Base-by-base conservation (phyloP, 208 protist genomes). In the Phytomonas francai region DNA sequence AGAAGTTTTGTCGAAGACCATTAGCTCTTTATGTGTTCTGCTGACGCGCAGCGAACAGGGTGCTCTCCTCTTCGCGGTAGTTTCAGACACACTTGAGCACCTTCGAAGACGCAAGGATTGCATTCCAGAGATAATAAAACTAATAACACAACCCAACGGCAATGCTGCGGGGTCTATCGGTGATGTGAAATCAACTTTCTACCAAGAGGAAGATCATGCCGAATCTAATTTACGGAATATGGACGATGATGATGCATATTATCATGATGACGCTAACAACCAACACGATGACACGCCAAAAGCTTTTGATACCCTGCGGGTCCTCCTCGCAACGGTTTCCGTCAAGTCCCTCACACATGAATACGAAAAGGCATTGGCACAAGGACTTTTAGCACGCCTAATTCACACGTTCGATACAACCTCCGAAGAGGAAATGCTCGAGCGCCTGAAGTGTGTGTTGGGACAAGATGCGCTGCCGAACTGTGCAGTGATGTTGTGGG, bases 401-500 rank as follows among this genome's bases (percentile, higher is more conserved):
- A 78, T 93, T 75, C 79, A 89, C 81, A 69, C 87, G 66, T 95
- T 93, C 66, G 84, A 93, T 75, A 92, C 85, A 22, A 87, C 81
- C 0, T 66, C 74, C 4, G 87, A 93, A 68, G 87, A 93, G 65
- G 90, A 95, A 71, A 86, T 92, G 30, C 75, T 93, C 33, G 90
- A 95, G 71, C 85, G 90, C 32, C 73, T 95, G n/a, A 88, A 88
- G 70, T 91, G 87, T 66, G 83, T 81, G 14, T 86, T 95, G 36
- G 90, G 90, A 60, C 87, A 91, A 73, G 80, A 87, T 58, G 74
- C 78, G 29, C 68, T 95, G 22, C 70, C 79, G 56, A 73, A 77
- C 19, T 95, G 90, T 60, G 76, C 80, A 6, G 88, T 95, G 54
- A 95, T 95, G 87, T 68, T 95, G 49, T 81, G 84, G 25, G 90